These are phyloP conservation scores for Dentipellis sp. DNA, from an alignment of 768 basidiomycete species.

Conservation along the genomic window DNA sequence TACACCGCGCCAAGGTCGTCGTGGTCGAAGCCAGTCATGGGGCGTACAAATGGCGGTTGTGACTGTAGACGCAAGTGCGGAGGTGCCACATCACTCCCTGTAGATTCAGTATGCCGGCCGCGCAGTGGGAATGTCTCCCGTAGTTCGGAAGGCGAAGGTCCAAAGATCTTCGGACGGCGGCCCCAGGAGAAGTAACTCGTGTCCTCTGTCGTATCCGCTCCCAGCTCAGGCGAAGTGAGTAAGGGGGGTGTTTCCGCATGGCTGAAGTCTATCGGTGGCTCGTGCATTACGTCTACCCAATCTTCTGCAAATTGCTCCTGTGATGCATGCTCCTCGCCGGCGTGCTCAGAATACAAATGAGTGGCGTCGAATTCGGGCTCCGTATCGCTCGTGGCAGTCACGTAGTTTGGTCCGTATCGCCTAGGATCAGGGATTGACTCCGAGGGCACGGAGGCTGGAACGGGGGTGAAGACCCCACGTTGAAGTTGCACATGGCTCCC, in stretches of 20 bases:
- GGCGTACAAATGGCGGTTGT: conserved; percentile 63
- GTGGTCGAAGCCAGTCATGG: conserved; percentile 62
- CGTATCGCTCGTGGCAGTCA: conserved; percentile 6
- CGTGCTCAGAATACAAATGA: no score
- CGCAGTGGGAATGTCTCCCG: conserved; percentile 65
- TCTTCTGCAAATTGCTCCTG: conserved; percentile 25
- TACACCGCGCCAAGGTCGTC: conserved; percentile 60
- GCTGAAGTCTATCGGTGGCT: conserved; percentile 30
- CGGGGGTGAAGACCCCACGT: conserved; percentile 35
- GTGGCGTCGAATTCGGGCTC: conserved; percentile 9
- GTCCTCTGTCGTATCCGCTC: conserved; percentile 1
- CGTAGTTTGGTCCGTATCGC: conserved; percentile 47
- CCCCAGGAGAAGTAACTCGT: conserved; percentile 10
- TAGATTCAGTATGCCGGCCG: conserved; percentile 20
- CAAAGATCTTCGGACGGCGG: conserved; percentile 13
- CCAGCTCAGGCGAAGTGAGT: conserved; percentile 15
- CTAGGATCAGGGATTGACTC: conserved; percentile 43
- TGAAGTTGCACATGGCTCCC: conserved; percentile 47
- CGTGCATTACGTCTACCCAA: conserved; percentile 52
- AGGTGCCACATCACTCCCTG: conserved; percentile 36
- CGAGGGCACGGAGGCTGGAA: conserved; percentile 13
- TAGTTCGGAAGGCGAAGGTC: conserved; percentile 20
- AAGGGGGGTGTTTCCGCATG: conserved; percentile 14
- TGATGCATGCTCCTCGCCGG: no score
- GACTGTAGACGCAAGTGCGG: conserved; percentile 64